Base-by-base conservation (phyloP, 805 yeast species). In the Pichia californica region DNA sequence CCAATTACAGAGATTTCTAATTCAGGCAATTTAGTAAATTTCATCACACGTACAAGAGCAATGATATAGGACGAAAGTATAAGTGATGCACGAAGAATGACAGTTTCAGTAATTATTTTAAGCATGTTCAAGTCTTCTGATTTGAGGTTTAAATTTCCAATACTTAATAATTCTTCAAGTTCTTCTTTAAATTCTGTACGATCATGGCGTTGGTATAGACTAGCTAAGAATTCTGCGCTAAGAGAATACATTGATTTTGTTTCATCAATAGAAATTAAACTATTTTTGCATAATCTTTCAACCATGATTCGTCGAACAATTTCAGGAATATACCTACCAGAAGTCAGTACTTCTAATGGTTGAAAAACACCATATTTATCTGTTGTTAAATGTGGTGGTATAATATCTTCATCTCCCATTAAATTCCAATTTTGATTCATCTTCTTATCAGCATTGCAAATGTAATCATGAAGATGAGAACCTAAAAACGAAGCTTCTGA, bases 281-380 rank as follows among this genome's bases (percentile, higher is more conserved):
- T 21, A 8, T 21, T 21, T n/a, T 20, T 6, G 7, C n/a, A 28
- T 6, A 7, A 35, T 1, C 40, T 46, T 2, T 14, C 21, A 37
- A 52, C 52, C 8, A 52, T 5, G 31, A 51, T 47, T 10, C 40
- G 34, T 36, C 83, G 61, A 7, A 74, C 53, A 41, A 76, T 51
- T 53, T 78, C 84, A 28, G 79, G 74, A 32, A 79, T 57, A 55
- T 77, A 76, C 47, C 83, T 60, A 1, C 83, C 82, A 23, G 77
- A 63, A 27, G 79, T 67, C 59, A 77, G 56, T 46, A 73, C 60
- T 55, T 79, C 84, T 26, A 71, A 57, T 1, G 84, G 85, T 54
- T 77, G 83, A 52, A 73, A 74, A 11, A 75, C 56, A 1, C 48
- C 52, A 30, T 51, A 45, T 16, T 8, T 7, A 4, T 37, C 14